Base-by-base conservation (phyloP, 169 alveolate species). In the Nephromyces sp. region DNA sequence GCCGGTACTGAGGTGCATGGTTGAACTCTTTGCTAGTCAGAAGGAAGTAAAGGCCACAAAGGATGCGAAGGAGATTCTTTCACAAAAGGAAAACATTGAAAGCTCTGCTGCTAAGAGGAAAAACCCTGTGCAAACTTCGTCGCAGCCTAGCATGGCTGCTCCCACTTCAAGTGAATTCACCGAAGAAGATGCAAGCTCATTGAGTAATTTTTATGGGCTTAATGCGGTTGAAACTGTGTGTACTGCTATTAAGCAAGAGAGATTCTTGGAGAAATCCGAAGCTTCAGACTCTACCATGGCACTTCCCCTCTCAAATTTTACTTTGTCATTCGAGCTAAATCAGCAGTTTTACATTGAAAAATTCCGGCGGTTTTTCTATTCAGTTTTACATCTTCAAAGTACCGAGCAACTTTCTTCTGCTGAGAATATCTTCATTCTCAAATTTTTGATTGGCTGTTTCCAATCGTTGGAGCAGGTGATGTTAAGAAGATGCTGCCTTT, bases 401-500 rank as follows among this genome's bases (percentile, higher is more conserved):
- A n/a, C 15, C n/a, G n/a, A 43, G 15, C 57, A 43, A n/a, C n/a
- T 73, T 51, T 5, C 72, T 0, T 22, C 21, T 21, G 31, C n/a
- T 22, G 79, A 73, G 51, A 32, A 64, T 61, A 25, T 29, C 3
- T 32, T 63, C 43, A 61, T 74, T 52, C 35, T 65, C 6, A 25
- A 32, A 0, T 74, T 74, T 66, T 43, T 74, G 21, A 34, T 74
- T 29, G 43, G n/a, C 30, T 22, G 64, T 21, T 74, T 74, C 67
- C 74, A 74, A 25, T 34, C 61, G 5, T 22, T 74, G 6, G 80
- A 74, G 53, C 51, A 74, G 22, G 4, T 21, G 5, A 4, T 64
- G 67, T 31, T 74, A 32, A 69, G 80, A 0, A 32, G 62, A 31
- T 66, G 30, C 25, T 32, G 74, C 3, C 80, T 74, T 32, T 32